Evolutionary conservation across 345 rosid genomes (phyloP), one percentile per base, ranked within the genome.

Genomic region (Corchorus capsularis): DNA sequence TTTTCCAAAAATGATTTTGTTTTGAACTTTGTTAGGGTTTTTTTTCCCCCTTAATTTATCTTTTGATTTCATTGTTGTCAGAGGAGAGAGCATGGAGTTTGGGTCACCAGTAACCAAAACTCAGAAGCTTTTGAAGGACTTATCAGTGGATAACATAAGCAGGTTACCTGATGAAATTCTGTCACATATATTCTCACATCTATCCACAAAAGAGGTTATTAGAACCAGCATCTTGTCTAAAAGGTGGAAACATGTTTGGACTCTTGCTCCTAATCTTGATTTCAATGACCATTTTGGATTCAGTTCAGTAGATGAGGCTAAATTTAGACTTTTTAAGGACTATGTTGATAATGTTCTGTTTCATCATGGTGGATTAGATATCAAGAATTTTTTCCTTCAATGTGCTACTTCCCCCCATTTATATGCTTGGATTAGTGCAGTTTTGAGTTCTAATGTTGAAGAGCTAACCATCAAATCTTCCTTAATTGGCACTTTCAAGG

Each of bases 371-470:
- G 64, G 64, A 4, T 20, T 20, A 59, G 20, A 19, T 20, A 59
- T 59, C 27, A 11, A 59, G 8, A 59, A 59, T 7, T 59, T 12
- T 27, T 19, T 2, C 8, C 11, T 61, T 2, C 6, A 37, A 8
- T 61, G 39, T 34, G 14, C 34, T 14, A 61, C 37, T 13, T 20
- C 64, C 27, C 13, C 34, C 22, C 64, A 22, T 61, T 3, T 27
- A 61, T 61, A 61, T 61, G 64, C 64, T 61, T 27, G 39, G 64
- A 61, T 61, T 61, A 22, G 64, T 61, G 64, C 64, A 8, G 39
- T 27, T 8, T 14, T 61, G 64, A 61, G 16, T 61, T 61, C 39
- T 61, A 61, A 61, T 61, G 39, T 27, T 9, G 32, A 22, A 61
- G 64, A 61, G 17, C 27, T 61, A 14, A 20, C 39, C 4, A 22